These are phyloP conservation scores for Alternaria metachromatica DNA, from an alignment of 2,329 filamentous ascomycete genomes.

Conservation along the genomic window DNA sequence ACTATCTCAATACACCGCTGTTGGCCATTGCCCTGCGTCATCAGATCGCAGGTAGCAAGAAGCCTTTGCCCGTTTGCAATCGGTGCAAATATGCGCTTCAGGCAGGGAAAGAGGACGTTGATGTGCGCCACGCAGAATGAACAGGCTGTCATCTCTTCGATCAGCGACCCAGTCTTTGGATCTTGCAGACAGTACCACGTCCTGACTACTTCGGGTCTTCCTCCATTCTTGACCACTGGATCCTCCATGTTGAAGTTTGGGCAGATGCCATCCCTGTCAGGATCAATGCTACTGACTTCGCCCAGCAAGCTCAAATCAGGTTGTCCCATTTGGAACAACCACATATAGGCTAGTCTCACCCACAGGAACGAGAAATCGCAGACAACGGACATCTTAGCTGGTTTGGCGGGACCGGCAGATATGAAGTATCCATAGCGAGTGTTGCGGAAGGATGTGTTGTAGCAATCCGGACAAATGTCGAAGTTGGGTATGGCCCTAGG, in stretches of 20 bases:
- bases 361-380: slow-evolving; percentile 26
- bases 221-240: slow-evolving; percentile 15
- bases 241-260: slow-evolving; percentile 23
- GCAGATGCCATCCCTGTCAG: slow-evolving; percentile 23
- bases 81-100: slow-evolving; percentile 20
- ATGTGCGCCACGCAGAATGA: slow-evolving; percentile 23
- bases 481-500: slow-evolving; percentile 17
- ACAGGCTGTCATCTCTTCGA: slow-evolving; percentile 31
- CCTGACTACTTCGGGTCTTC: slow-evolving; percentile 18
- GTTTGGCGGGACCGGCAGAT: slow-evolving; percentile 12
- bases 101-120: slow-evolving; percentile 18
- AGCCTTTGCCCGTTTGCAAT: slow-evolving; percentile 15
- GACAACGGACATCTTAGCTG: slow-evolving; percentile 3
- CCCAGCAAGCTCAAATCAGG: slow-evolving; percentile 24
- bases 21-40: slow-evolving; percentile 10
- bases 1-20: slow-evolving; percentile 18
- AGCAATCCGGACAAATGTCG: slow-evolving; percentile 29
- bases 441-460: slow-evolving; percentile 22
- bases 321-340: slow-evolving; percentile 17
- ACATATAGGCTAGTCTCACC: slow-evolving; percentile 22
- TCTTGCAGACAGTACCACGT: slow-evolving; percentile 28
- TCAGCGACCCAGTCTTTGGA: slow-evolving; percentile 10
- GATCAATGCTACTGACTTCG: slow-evolving; percentile 10
- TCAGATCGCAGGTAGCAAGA: slow-evolving; percentile 27
- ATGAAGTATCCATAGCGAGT: slow-evolving; percentile 22